Percentiles rank a stretch among this genome's conserved stretches.
Evolutionary conservation across 2,329 filamentous ascomycete species (phyloP).

Genomic region (Microdochium nivale): DNA sequence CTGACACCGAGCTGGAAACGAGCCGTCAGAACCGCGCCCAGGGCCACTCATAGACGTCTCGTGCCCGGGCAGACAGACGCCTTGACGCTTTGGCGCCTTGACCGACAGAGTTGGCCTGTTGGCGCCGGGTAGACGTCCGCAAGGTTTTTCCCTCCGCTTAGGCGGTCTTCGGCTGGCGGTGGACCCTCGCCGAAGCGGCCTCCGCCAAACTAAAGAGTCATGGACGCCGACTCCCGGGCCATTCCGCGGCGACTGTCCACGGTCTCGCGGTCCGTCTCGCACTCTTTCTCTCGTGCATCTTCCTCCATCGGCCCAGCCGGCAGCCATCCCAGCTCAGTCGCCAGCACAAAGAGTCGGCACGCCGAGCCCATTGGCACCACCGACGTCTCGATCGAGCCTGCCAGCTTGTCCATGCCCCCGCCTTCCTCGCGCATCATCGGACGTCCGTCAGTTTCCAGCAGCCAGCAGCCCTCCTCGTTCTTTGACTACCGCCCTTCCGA

Average conservation of each 20-base stretch:
- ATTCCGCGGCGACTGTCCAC: conserved; percentile 2
- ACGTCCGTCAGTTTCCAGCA: conserved; percentile 29
- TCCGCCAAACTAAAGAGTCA: conserved; percentile 5
- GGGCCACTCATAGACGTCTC: too few species aligned
- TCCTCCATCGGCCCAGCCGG: conserved; percentile 25
- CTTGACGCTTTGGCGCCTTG: background rate
- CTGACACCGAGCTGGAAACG: background rate
- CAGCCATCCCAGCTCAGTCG: conserved; percentile 19
- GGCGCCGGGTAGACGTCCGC: background rate
- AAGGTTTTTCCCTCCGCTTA: background rate
- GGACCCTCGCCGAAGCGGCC: background rate
- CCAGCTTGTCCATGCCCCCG: conserved; percentile 58
- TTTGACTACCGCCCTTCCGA: conserved; percentile 8
- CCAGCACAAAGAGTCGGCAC: conserved; percentile 46
- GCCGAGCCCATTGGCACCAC: conserved; percentile 49
- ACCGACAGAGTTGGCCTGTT: background rate
- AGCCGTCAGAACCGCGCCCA: too few species aligned
- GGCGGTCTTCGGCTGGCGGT: background rate
- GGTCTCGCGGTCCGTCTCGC: conserved; percentile 12
- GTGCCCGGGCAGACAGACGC: background rate
- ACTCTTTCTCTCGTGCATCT: conserved; percentile 34
- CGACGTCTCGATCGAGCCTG: conserved; percentile 46
- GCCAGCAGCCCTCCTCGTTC: conserved; percentile 29
- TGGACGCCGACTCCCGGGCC: background rate
- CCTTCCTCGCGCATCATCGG: conserved; percentile 34